These are phyloP conservation scores for Smallanthus sonchifolius DNA, from an alignment of 129 eudicot species.

Conservation along the genomic window DNA sequence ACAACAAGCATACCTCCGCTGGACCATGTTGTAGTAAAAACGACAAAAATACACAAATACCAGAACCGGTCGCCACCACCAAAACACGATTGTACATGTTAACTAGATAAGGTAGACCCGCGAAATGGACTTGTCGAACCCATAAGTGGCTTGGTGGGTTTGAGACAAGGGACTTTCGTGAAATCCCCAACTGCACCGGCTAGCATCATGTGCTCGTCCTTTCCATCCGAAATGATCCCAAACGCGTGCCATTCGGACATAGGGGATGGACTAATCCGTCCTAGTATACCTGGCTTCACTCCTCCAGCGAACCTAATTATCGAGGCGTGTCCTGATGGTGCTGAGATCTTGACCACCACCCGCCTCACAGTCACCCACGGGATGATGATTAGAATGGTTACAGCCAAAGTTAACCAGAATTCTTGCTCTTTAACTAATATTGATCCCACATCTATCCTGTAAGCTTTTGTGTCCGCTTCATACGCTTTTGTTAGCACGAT, in stretches of 20 bases:
- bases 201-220: conserved; percentile 74
- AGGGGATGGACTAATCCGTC: conserved; percentile 78
- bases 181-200: conserved; percentile 84
- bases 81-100: conserved; percentile 66
- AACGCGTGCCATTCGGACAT: conserved; percentile 83
- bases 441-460: conserved; percentile 31
- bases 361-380: conserved; percentile 71
- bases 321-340: conserved; percentile 71
- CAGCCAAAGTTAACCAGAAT: conserved; percentile 52
- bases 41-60: conserved; percentile 67
- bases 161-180: conserved; percentile 53
- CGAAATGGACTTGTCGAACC: conserved; percentile 71
- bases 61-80: conserved; percentile 78
- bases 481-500: conserved; percentile 44
- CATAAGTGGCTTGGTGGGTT: conserved; percentile 71
- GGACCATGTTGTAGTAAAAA: conserved; percentile 55
- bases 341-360: conserved; percentile 47
- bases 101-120: conserved; percentile 61
- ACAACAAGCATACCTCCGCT: conserved; percentile 56
- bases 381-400: conserved; percentile 45
- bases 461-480: conserved; percentile 41
- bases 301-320: conserved; percentile 66
- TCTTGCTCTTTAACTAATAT: conserved; percentile 43
- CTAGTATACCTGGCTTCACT: conserved; percentile 60
- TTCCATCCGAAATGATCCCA: conserved; percentile 62